Percentiles rank a stretch among this genome's conserved stretches.
phyloP scores from a whole-genome alignment of 176 grass and related monocot species.

The Carex kokanica region DNA sequence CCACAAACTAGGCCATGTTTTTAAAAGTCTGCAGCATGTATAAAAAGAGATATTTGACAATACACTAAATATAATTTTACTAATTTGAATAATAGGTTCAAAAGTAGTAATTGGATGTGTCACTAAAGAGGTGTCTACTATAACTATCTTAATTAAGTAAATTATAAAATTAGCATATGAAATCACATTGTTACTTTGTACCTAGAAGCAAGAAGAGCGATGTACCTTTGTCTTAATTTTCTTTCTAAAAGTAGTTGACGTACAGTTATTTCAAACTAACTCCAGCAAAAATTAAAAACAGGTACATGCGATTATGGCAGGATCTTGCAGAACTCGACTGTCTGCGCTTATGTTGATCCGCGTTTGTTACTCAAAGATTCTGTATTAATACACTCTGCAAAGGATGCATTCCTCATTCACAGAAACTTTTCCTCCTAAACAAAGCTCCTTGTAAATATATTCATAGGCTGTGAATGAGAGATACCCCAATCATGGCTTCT shows the following conservation, averaged over 20 bases:
- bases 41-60: background rate
- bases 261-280: slow-evolving; percentile 3
- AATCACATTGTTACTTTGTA: background rate
- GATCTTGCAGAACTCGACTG: background rate
- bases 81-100: background rate
- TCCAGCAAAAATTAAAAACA: background rate
- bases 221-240: background rate
- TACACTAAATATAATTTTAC: background rate
- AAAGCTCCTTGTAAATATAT: background rate
- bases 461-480: background rate
- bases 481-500: background rate
- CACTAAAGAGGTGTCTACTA: background rate
- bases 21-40: too few relatives aligned
- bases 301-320: background rate
- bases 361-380: background rate
- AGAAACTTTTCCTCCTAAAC: background rate
- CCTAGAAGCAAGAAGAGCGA: background rate
- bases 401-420: background rate
- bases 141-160: background rate
- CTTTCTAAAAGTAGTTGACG: background rate
- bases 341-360: background rate
- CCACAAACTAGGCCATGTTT: too few relatives aligned
- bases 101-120: background rate
- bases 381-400: background rate
- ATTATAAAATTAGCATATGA: background rate